phyloP scores from a whole-genome alignment of 2,329 filamentous ascomycete genomes.

The Daldinia sp. region DNA sequence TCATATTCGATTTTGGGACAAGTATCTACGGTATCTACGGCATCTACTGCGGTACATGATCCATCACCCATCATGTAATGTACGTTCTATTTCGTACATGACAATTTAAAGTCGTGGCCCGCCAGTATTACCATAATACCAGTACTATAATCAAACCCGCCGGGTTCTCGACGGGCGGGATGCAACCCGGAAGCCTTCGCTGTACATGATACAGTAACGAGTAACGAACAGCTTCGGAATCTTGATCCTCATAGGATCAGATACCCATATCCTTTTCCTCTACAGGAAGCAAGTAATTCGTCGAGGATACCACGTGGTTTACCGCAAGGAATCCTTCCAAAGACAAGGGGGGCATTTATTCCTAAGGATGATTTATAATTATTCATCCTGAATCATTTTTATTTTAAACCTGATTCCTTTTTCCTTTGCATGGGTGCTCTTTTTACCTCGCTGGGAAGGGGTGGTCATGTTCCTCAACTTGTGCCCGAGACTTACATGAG shows the following conservation, averaged over 20 bases:
- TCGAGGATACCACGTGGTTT: slow-evolving; percentile 32
- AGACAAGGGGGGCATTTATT: slow-evolving; percentile 12
- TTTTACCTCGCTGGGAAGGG: neutral
- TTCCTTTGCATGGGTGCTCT: slow-evolving; percentile 3
- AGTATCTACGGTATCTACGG: neutral
- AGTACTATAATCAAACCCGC: slow-evolving; percentile 10
- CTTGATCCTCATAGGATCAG: slow-evolving; percentile 26
- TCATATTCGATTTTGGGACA: neutral
- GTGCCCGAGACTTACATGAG: slow-evolving; percentile 35
- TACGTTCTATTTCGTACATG: slow-evolving; percentile 29
- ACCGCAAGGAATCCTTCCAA: slow-evolving; percentile 27
- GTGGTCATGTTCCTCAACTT: slow-evolving; percentile 13
- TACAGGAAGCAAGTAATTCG: slow-evolving; percentile 23
- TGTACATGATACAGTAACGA: neutral
- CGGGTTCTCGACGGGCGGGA: slow-evolving; percentile 14
- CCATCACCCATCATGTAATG: neutral
- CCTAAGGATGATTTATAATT: slow-evolving; percentile 12
- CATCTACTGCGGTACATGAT: neutral
- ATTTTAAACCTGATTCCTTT: slow-evolving; percentile 8
- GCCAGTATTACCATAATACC: slow-evolving; percentile 13
- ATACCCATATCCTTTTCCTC: neutral
- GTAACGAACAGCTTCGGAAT: slow-evolving; percentile 25
- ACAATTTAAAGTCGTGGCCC: slow-evolving; percentile 1
- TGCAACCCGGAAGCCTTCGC: slow-evolving; percentile 13
- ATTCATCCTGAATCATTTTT: slow-evolving; percentile 9